Evolutionary conservation across 2,329 filamentous ascomycete genomes (phyloP), one percentile per base, ranked within the genome.

Genomic region (Epichloe uncinata): DNA sequence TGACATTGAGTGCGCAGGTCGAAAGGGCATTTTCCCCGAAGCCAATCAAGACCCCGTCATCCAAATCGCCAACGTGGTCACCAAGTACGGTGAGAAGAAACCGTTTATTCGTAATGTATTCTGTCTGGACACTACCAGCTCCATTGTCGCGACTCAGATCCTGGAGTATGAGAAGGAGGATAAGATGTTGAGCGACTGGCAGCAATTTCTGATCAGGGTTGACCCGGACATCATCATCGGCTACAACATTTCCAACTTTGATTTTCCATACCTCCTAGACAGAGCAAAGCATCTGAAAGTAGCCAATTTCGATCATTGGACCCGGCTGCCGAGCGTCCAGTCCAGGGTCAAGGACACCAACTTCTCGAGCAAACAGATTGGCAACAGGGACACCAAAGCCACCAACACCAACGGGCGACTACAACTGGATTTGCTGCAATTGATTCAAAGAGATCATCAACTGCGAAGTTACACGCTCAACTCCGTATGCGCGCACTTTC

Each of bases 181-280:
- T 50, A 81, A 89, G 53, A 93, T 98, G 90, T 74, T 98, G n/a
- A 81, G 84, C 68, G 81, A 82, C 41, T 98, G 93, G 93, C 83
- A 86, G 60, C 78, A 94, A 52, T 98, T 98, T 56, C 67, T 98
- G 15, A 77, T 94, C 58, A 81, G 87, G 59, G 87, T 93, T 1
- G 93, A 98, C 57, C 91, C 93, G 0, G 93, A 98, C 69, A 86
- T 98, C 56, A 95, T 98, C 61, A 98, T 94, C 50, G 93, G 93
- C 43, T 98, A 98, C 81, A 98, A 98, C 66, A 98, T 95, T 69
- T 74, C 87, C 63, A 98, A 98, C 69, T 98, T 98, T 68, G 93
- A 98, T 72, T 97, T 98, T 56, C 91, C 91, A 0, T 98, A 98
- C 63, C 78, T 98, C 0, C 75, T 98, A 11, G 87, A 95, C 50